A percentile compares a stretch with the other conserved stretches of the same genome.
phyloP scores from a whole-genome alignment of 2,329 filamentous ascomycete genomes.

The Aureobasidium leucospermi region DNA sequence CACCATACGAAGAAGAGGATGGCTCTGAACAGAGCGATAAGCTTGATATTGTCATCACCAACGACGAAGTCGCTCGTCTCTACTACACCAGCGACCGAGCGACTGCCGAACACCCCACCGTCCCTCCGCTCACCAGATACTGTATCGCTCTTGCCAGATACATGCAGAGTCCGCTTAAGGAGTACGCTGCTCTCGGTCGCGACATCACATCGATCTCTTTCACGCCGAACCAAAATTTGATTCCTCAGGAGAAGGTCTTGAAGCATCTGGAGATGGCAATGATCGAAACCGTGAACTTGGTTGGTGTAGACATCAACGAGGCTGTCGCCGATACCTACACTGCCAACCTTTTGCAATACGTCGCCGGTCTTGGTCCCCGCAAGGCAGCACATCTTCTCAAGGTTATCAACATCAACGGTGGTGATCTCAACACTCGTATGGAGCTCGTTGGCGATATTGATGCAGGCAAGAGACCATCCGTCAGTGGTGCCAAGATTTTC shows the following conservation, averaged over 20 bases:
- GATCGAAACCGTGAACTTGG: conserved; percentile 97
- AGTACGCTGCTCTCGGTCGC: conserved; percentile 86
- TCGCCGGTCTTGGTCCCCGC: conserved; percentile 83
- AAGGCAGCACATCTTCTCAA: conserved; percentile 83
- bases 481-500: conserved; percentile 77
- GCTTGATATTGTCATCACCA: conserved; percentile 83
- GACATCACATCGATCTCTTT: conserved; percentile 83
- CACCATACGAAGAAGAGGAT: conserved; percentile 75
- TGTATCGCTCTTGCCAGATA: conserved; percentile 85
- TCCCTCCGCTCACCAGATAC: conserved; percentile 74
- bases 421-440: conserved; percentile 72
- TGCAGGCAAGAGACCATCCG: conserved; percentile 50
- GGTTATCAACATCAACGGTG: conserved; percentile 85
- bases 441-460: conserved; percentile 87
- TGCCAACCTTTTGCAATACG: conserved; percentile 80
- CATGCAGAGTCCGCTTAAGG: conserved; percentile 90
- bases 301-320: conserved; percentile 91
- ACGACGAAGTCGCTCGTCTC: conserved; percentile 92
- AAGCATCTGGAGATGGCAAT: conserved; percentile 90
- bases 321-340: conserved; percentile 74
- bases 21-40: conserved; percentile 66
- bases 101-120: conserved; percentile 68
- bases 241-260: conserved; percentile 78
- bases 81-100: conserved; percentile 88
- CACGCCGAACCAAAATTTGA: conserved; percentile 79